These are phyloP conservation scores for Phytophthora melonis DNA, from an alignment of 352 stramenopile genomes.

Conservation along the genomic window DNA sequence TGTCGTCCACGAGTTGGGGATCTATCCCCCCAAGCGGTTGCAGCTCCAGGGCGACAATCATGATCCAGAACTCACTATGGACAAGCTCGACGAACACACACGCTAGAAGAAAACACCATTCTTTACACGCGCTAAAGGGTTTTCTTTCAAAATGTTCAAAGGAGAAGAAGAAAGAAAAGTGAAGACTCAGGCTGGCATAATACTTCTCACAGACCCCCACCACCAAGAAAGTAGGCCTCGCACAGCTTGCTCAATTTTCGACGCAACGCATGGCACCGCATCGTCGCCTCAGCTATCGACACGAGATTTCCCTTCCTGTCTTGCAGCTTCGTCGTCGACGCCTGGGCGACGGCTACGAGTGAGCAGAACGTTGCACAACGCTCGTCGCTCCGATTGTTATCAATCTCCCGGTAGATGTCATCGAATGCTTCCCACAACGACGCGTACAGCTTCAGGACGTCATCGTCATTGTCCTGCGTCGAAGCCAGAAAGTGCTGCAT, in stretches of 20 bases:
- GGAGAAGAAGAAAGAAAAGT: too few species aligned
- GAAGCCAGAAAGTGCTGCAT: background rate
- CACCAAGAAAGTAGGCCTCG: background rate
- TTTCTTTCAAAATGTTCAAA: too few species aligned
- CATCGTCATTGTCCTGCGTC: background rate
- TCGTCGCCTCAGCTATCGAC: background rate
- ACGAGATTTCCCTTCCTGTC: background rate
- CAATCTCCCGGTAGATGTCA: background rate
- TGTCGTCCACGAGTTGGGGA: too few species aligned
- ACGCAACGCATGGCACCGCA: background rate
- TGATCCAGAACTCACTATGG: too few species aligned
- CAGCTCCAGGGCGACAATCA: too few species aligned
- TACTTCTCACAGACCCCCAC: too few species aligned
- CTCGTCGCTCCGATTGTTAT: background rate
- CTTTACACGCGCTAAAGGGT: too few species aligned
- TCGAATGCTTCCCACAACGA: background rate
- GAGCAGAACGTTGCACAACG: background rate
- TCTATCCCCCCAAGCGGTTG: too few species aligned
- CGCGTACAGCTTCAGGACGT: background rate
- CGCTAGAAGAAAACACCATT: too few species aligned
- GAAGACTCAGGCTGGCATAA: too few species aligned
- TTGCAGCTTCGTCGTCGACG: background rate
- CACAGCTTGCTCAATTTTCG: background rate
- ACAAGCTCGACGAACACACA: too few species aligned
- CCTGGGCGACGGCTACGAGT: background rate